These are phyloP conservation scores for Madurella mycetomatis DNA, from an alignment of 2,329 filamentous ascomycete species.

Conservation along the genomic window DNA sequence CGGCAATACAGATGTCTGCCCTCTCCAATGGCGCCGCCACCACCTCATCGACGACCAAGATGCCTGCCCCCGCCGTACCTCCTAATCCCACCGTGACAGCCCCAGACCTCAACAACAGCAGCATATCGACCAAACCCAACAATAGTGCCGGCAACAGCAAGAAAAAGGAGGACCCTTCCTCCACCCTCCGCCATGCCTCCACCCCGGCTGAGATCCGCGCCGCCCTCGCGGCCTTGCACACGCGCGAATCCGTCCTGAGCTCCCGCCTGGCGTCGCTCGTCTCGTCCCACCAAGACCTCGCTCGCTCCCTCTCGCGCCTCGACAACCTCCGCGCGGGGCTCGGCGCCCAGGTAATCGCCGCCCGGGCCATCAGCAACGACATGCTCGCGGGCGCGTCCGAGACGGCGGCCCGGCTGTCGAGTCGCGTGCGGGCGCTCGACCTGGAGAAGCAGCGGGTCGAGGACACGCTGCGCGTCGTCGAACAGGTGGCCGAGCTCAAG, in stretches of 20 bases:
- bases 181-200: conserved; percentile 62
- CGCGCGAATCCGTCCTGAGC: conserved; percentile 70
- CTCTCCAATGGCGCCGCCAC: conserved; percentile 41
- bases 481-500: conserved; percentile 95
- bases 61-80: conserved; percentile 16
- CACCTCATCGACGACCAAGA: conserved; percentile 31
- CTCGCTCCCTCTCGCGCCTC: conserved; percentile 78
- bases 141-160: conserved; percentile 11
- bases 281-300: conserved; percentile 78
- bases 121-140: conserved; percentile 14
- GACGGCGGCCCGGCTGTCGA: conserved; percentile 80
- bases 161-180: conserved; percentile 18
- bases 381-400: conserved; percentile 85
- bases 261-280: conserved; percentile 71
- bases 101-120: conserved; percentile 11
- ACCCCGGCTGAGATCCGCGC: conserved; percentile 76
- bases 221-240: conserved; percentile 69
- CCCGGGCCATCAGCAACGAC: conserved; percentile 77
- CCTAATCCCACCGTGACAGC: conserved; percentile 9
- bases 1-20: conserved; percentile 44
- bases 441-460: conserved; percentile 88
- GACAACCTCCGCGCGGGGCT: conserved; percentile 86
- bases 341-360: conserved; percentile 78
- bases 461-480: conserved; percentile 83
- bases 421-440: conserved; percentile 81